A percentile compares a stretch with the other conserved stretches of the same genome.
These are phyloP conservation scores for Penicillium argentinense DNA, from an alignment of 495 filamentous ascomycete genomes.

Conservation along the genomic window DNA sequence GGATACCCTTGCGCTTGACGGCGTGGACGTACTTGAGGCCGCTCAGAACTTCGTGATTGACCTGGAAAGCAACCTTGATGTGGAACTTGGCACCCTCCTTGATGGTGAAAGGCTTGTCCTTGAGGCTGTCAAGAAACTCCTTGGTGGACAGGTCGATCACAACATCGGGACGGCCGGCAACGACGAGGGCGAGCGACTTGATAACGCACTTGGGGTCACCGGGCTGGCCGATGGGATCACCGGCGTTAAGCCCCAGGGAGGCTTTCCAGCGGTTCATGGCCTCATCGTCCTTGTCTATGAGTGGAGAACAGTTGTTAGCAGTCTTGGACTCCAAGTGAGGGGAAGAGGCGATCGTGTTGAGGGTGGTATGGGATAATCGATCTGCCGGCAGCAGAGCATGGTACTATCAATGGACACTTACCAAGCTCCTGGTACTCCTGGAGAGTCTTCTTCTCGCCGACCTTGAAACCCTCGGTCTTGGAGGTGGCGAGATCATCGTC, in stretches of 20 bases:
- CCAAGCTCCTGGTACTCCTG: constrained; percentile 90
- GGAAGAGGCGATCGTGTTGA: background rate
- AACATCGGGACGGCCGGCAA: constrained; percentile 75
- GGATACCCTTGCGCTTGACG: constrained; percentile 82
- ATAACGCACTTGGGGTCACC: constrained; percentile 87
- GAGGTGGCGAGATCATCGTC: constrained; percentile 86
- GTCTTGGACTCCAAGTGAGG: no score
- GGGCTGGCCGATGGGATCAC: constrained; percentile 65
- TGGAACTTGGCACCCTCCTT: constrained; percentile 91
- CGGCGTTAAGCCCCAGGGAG: constrained; percentile 77
- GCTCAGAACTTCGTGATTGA: constrained; percentile 91
- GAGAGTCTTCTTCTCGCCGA: constrained; percentile 96
- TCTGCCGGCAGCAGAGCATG: no score
- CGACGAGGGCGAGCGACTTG: constrained; percentile 79
- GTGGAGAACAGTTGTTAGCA: constrained; percentile 6
- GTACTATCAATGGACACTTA: constrained; percentile 56
- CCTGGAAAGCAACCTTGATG: constrained; percentile 90
- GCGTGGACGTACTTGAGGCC: constrained; percentile 94
- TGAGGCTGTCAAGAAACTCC: constrained; percentile 67
- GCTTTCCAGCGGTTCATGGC: constrained; percentile 96
- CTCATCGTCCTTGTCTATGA: constrained; percentile 70
- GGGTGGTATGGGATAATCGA: background rate
- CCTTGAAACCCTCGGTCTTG: constrained; percentile 91
- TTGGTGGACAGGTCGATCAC: constrained; percentile 73
- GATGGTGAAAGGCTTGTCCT: constrained; percentile 89